Base-by-base conservation (phyloP, 2,329 filamentous ascomycete genomes). In the Cadophora malorum region DNA sequence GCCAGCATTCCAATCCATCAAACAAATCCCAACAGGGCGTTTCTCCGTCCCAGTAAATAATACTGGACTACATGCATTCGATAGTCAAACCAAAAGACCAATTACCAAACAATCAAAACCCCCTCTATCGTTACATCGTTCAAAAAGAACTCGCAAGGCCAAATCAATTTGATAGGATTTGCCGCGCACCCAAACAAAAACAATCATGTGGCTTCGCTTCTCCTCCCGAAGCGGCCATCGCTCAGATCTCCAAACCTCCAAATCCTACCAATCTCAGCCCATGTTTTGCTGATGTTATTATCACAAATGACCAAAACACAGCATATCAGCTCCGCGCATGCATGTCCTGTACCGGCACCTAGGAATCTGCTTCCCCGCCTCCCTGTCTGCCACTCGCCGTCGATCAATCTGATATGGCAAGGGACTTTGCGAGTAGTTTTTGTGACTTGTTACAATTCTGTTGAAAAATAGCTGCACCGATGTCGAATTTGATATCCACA, bases 261-360 rank as follows among this genome's bases (percentile, higher is more conserved):
- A 38, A 58, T 5, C 53, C 16, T 21, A 21, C 56, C 56, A 59
- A 59, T 59, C 56, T 45, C 56, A 41, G n/a, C 33, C 56, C 56
- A 55, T 55, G 21, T 38, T 59, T 25, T 28, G 35, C 56, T 45
- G 56, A 59, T 58, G 45, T 49, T 49, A 49, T 41, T 35, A 41
- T 59, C 56, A 59, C 56, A 59, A 59, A 59, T 59, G 56, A 59
- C 56, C 33, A 41, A 45, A 59, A 33, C 33, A 59, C 56, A 59
- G 31, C 53, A 58, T 12, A 45, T 45, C 41, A 45, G 41, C 14
- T 45, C 41, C 41, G 12, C 45, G 45, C 45, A 49, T 49, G 45
- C 45, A 21, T 49, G 45, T 21, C 12, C 45, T 8, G 45, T 16
- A 28, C 60, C 62, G 62, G 62, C 21, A 64, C 14, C 28, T 31